Conservation (phyloP, 768 basidiomycete genomes). For the Podaxis sp. region DNA sequence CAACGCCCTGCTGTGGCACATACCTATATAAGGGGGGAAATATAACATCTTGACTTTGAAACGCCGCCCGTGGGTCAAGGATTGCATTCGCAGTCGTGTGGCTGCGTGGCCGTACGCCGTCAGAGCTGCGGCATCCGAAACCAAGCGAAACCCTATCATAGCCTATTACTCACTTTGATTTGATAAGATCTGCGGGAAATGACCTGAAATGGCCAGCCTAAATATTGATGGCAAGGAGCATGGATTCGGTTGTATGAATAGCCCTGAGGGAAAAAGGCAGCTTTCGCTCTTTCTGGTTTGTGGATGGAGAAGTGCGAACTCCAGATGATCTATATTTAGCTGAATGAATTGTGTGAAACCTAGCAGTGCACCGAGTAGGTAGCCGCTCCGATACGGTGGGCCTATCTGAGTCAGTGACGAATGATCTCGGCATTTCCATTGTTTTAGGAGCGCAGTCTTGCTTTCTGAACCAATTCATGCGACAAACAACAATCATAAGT, state of each 20-base stretch:
- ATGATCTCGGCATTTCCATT: not conserved
- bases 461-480: not conserved
- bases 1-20: not conserved
- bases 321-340: slow-evolving; percentile 3
- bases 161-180: not conserved
- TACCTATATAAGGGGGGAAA: slow-evolving; percentile 1
- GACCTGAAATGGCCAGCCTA: not conserved
- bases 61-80: not conserved
- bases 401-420: not conserved
- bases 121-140: slow-evolving; percentile 11
- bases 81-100: not conserved
- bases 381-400: not conserved
- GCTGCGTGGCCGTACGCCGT: slow-evolving; percentile 9
- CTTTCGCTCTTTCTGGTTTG: not conserved
- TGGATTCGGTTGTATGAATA: not conserved
- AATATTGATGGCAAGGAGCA: not conserved
- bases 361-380: slow-evolving; percentile 9
- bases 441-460: not conserved
- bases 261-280: not conserved
- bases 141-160: not conserved
- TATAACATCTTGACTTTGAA: not conserved
- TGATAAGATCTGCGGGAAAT: slow-evolving; percentile 8
- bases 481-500: not conserved
- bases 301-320: not conserved
- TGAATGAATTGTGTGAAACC: slow-evolving; percentile 4